A percentile compares a stretch with the other conserved stretches of the same genome.
Evolutionary conservation across 116 monocot genomes (phyloP).

Genomic region (Papilionanthe hybrid): DNA sequence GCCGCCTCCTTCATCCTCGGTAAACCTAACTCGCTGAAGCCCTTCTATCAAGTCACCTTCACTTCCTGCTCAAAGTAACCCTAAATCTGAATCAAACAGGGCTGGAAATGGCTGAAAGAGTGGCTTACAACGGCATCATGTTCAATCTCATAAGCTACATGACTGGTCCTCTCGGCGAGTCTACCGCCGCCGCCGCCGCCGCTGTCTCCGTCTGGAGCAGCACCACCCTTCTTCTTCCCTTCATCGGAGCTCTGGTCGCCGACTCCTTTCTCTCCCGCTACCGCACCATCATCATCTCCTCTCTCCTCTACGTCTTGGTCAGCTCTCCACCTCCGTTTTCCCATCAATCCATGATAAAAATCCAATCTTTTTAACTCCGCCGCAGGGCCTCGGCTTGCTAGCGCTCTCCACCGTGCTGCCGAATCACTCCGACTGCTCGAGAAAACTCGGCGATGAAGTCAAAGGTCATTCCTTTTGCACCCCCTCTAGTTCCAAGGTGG

Average conservation of each 20-base stretch:
- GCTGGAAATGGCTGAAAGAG: slow-evolving; percentile 39
- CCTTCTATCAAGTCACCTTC: not conserved
- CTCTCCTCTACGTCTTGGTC: slow-evolving; percentile 38
- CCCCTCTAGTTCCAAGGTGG: slow-evolving; percentile 17
- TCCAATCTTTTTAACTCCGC: not conserved
- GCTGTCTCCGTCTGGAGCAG: slow-evolving; percentile 36
- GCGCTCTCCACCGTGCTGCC: slow-evolving; percentile 30
- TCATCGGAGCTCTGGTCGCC: slow-evolving; percentile 39
- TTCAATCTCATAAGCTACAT: slow-evolving; percentile 50
- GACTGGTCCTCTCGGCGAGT: slow-evolving; percentile 37
- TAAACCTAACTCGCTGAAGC: not conserved
- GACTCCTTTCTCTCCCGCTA: slow-evolving; percentile 41
- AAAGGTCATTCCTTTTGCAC: slow-evolving; percentile 7
- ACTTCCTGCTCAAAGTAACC: not conserved
- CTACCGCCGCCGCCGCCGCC: slow-evolving; percentile 45
- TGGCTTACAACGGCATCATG: slow-evolving; percentile 44
- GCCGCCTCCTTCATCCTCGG: slow-evolving; percentile 56
- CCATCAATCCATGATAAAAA: not conserved
- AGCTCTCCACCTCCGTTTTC: not conserved
- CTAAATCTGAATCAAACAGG: slow-evolving; percentile 7
- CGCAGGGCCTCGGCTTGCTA: slow-evolving; percentile 41
- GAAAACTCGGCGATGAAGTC: not conserved
- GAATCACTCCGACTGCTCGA: not conserved
- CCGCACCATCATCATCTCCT: slow-evolving; percentile 30
- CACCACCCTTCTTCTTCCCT: slow-evolving; percentile 20